Evolutionary conservation across 2,329 filamentous ascomycete species (phyloP), one percentile per base, ranked within the genome.

Genomic region (Fusarium vanettenii): DNA sequence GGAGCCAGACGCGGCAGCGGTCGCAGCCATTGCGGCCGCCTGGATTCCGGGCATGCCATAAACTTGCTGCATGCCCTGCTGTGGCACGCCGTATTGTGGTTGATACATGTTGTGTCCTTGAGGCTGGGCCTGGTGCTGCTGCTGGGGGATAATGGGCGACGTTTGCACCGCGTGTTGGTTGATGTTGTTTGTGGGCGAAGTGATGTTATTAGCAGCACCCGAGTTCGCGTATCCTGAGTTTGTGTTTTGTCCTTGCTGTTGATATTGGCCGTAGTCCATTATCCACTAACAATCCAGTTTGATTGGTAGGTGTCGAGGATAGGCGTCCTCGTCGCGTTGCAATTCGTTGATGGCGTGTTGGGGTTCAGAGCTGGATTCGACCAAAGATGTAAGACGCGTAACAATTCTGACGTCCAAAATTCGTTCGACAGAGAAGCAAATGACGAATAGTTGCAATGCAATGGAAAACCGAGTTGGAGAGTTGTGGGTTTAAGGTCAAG

Each of bases 11-110:
- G 96, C 96, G 2, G 96, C 95, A 20, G 96, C 96, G 1, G 95
- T 98, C 25, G 93, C 91, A 52, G 93, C 95, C 94, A 98, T 97
- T 68, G 95, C 95, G 60, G 96, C 95, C 16, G 95, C 95, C 83
- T 97, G 94, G 56, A 95, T 94, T 22, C 93, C 90, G 37, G 93
- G 92, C 84, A 96, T 94, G 67, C 89, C 92, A 85, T 97, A 97
- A 35, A 84, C 81, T 66, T 80, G 80, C 85, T 94, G 92, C 91
- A 97, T 95, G 79, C 89, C 89, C 78, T 91, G 88, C 74, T 92
- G 90, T 71, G 93, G 88, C 67, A 95, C 93, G 68, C 91, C 92
- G 81, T 95, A 96, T 74, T 91, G 88, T 82, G 93, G 90, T 79
- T 94, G 91, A 84, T 98, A 98, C 85, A 92, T 94, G 89, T 92